Base-by-base conservation (phyloP, 495 filamentous ascomycete genomes). In the Chlorociboria aeruginascens region DNA sequence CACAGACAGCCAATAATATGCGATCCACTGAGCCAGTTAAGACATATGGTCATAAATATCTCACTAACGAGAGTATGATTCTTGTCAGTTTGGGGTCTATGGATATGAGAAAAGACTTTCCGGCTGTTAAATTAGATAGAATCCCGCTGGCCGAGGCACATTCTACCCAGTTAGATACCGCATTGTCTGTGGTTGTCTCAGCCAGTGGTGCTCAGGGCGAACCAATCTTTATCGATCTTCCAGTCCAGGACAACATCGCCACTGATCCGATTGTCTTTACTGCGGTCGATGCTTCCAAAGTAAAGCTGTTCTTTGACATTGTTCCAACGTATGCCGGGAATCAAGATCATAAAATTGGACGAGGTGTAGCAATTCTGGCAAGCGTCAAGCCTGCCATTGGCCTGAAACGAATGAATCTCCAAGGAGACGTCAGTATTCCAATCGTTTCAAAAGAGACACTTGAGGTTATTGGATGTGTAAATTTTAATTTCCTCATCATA, bases 281-380 rank as follows among this genome's bases (percentile, higher is more conserved):
- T 45, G 80, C 90, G 0, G 70, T 62, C 12, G 88, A 97, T 59
- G 71, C 77, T 2, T 71, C 73, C 46, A 88, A 86, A 56, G 89
- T 96, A 35, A 87, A 88, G 63, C 69, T 98, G 16, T 69, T 92
- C 33, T 98, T 98, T 55, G 92, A 98, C 58, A 87, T 98, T 46
- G 81, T 97, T 8, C 92, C 90, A n/a, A 97, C 93, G 1, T 96
- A 97, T 67, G 79, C 89, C 33, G 93, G 89, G n/a, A 81, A 81
- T 13, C 78, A 86, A 43, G 86, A 94, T 44, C 72, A 84, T 52
- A 83, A 93, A 52, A 76, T 97, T 33, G 92, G 89, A n/a, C 83
- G 92, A 12, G 92, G 80, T 29, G 92, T 96, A 28, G 92, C 92
- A 0, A 70, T 97, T 34, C 76, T 98, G 6, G 86, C 84, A 3